Conservation (phyloP, 2,329 filamentous ascomycete genomes). For the Trichoderma semiorbis region DNA sequence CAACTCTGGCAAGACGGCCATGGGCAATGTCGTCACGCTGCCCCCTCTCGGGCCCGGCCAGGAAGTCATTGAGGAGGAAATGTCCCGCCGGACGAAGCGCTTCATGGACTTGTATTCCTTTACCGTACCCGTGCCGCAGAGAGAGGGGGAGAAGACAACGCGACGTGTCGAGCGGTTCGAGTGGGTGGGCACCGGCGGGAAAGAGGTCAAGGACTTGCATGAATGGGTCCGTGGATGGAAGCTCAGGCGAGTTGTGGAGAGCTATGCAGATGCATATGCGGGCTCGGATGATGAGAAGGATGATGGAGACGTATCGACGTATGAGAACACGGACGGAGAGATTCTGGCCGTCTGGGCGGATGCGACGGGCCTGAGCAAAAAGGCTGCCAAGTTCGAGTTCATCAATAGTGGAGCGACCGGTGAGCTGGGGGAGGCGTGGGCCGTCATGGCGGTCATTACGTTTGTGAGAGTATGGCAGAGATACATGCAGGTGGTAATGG, state of each 20-base stretch:
- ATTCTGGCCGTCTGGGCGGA: conserved; percentile 39
- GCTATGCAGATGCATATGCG: not conserved
- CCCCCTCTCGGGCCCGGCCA: conserved; percentile 16
- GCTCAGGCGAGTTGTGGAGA: conserved; percentile 26
- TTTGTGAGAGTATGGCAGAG: conserved; percentile 20
- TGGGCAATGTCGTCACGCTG: conserved; percentile 17
- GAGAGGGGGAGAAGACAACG: not conserved
- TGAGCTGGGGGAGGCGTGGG: conserved; percentile 40
- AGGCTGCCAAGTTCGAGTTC: conserved; percentile 39
- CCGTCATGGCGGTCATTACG: conserved; percentile 41
- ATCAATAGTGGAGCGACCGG: conserved; percentile 38
- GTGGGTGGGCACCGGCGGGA: conserved; percentile 39
- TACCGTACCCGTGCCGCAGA: conserved; percentile 32
- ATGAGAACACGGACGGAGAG: conserved; percentile 32
- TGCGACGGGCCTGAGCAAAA: conserved; percentile 20
- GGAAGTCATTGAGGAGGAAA: conserved; percentile 9
- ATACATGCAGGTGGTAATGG: conserved; percentile 9
- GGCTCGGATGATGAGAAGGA: not conserved
- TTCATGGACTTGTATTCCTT: conserved; percentile 29
- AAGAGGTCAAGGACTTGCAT: conserved; percentile 33
- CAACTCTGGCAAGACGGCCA: not conserved
- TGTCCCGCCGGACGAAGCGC: conserved; percentile 11
- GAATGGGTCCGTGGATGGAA: conserved; percentile 37
- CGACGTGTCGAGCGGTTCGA: conserved; percentile 36
- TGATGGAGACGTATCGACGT: conserved; percentile 12